Evolutionary conservation across 2,329 filamentous ascomycete genomes (phyloP), one percentile per base, ranked within the genome.

Genomic region (Macrophomina phaseolina): DNA sequence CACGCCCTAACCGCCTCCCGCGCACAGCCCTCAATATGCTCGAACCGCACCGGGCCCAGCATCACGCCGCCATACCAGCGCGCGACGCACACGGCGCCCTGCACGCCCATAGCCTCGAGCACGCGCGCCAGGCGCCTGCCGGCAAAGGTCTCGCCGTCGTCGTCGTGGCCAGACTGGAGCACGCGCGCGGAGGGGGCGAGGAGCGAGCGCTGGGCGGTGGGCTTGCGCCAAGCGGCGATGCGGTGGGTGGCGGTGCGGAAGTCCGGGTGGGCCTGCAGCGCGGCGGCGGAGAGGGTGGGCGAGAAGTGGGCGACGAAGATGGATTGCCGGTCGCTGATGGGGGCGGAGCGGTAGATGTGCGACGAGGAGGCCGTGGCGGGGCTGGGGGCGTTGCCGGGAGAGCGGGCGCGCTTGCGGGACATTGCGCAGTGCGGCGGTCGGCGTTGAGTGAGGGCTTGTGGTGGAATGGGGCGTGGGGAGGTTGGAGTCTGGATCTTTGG

Each of bases 31-130:
- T 85, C 83, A 34, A 87, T 84, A 67, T 86, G 84, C 60, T 78
- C 80, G 68, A 86, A 87, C 16, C 85, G 73, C 16, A 84, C 79
- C 1, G 83, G 84, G 0, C 85, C 85, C 9, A 87, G 78, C 71
- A 85, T 79, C 3, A 81, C 76, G 0, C 85, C 85, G 2, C 85
- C 84, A 69, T 84, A 86, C 84, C 84, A 86, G 16, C 85, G 72
- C 45, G 83, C 85, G 8, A 87, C 85, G 5, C 86, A 82, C 28
- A 85, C 77, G 1, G 77, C 73, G 28, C 85, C 85, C 51, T 76
- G 74, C 14, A 81, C 79, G 18, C 80, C 73, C 69, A 80, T 76
- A 11, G 81, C 78, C 30, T 78, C 76, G 12, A 87, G 77, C 28
- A 85, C 78, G 65, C 80, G 79, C 70, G 81, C 77, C 3, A 86